phyloP scores from a whole-genome alignment of 495 filamentous ascomycete species.

The Penicillium mononematosum region DNA sequence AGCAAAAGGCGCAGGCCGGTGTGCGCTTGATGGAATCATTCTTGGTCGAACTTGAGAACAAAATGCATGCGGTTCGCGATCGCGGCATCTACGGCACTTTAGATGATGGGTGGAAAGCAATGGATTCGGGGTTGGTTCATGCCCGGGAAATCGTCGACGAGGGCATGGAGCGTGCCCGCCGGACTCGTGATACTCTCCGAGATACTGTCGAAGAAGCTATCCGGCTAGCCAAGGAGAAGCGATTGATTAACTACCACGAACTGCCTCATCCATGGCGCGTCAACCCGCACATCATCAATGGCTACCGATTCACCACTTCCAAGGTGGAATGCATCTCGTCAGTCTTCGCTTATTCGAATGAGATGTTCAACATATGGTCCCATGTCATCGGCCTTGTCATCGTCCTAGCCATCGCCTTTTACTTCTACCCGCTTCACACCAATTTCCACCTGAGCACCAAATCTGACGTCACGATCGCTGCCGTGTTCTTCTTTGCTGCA shows the following conservation, averaged over 20 bases:
- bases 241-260: conserved; percentile 84
- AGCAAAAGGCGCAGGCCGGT: conserved; percentile 85
- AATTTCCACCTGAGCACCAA: conserved; percentile 86
- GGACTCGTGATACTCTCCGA: conserved; percentile 71
- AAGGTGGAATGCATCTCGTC: conserved; percentile 85
- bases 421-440: conserved; percentile 86
- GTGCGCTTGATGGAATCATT: conserved; percentile 83
- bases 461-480: conserved; percentile 82
- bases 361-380: conserved; percentile 97
- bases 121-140: conserved; percentile 75
- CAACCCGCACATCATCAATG: conserved; percentile 86
- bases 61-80: conserved; percentile 71
- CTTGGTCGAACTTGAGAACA: conserved; percentile 76
- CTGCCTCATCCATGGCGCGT: conserved; percentile 90
- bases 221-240: conserved; percentile 71
- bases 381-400: conserved; percentile 84
- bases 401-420: conserved; percentile 87
- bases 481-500: conserved; percentile 94
- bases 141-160: conserved; percentile 78
- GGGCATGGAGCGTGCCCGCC: conserved; percentile 73
- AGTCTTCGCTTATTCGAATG: conserved; percentile 81
- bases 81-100: conserved; percentile 58
- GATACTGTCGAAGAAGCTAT: conserved; percentile 82
- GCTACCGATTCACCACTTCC: conserved; percentile 89
- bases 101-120: conserved; percentile 67